Percentiles rank a stretch among this genome's conserved stretches.
Conservation (phyloP, 2,329 filamentous ascomycete genomes). For the Beauveria australis region DNA sequence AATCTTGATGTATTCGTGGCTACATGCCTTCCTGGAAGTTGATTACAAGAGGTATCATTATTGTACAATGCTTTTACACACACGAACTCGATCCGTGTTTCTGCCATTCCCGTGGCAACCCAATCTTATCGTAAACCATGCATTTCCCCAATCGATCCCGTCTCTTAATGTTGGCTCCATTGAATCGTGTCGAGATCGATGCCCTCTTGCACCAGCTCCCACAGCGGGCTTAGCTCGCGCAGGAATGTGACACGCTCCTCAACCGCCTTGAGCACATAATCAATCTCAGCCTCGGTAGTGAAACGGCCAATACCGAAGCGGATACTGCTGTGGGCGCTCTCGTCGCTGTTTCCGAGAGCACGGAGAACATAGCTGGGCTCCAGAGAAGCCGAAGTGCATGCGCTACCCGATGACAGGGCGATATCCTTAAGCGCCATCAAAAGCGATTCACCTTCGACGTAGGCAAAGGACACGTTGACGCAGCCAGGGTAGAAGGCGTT, state of each 20-base stretch:
- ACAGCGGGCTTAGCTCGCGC: conserved; percentile 87
- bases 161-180: conserved; percentile 84
- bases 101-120: conserved; percentile 4
- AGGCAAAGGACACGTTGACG: conserved; percentile 97
- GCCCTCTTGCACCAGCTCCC: conserved; percentile 96
- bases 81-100: conserved; percentile 21
- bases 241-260: conserved; percentile 85
- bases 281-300: conserved; percentile 89
- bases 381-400: conserved; percentile 91
- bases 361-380: conserved; percentile 95
- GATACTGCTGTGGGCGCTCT: conserved; percentile 96
- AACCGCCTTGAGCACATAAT: conserved; percentile 94
- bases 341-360: conserved; percentile 90
- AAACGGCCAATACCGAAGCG: conserved; percentile 96
- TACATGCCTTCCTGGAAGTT: conserved; percentile 6
- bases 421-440: conserved; percentile 99
- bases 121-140: conserved; percentile 7
- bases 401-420: conserved; percentile 89
- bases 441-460: conserved; percentile 95
- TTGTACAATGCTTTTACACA: conserved; percentile 22
- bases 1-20: neutral
- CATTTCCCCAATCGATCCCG: conserved; percentile 1
- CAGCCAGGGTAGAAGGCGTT: conserved; percentile 87
- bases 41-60: conserved; percentile 16
- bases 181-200: conserved; percentile 93